Conservation (phyloP, 2,329 filamentous ascomycete species). For the Trichoderma simmonsii region DNA sequence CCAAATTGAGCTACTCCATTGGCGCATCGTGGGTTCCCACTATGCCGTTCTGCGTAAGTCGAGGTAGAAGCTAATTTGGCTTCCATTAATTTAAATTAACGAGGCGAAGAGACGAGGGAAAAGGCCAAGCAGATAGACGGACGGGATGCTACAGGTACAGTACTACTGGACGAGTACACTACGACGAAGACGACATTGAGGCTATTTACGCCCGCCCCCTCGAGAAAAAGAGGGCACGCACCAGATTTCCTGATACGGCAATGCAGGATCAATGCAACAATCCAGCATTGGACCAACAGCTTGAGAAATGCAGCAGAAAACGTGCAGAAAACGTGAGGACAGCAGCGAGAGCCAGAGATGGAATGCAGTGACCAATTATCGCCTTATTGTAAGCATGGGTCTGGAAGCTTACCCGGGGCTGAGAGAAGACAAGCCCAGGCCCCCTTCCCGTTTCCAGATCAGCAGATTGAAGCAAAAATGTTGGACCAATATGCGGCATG, state of each 20-base stretch:
- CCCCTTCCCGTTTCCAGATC: neutral
- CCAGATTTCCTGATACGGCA: neutral
- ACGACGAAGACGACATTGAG: neutral
- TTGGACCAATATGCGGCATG: neutral
- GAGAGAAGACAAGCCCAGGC: neutral
- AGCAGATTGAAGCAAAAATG: neutral
- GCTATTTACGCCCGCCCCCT: neutral
- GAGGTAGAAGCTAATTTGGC: neutral
- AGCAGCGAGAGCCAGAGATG: neutral
- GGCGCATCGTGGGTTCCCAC: neutral
- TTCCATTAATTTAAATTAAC: neutral
- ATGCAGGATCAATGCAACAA: neutral
- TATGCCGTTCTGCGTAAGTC: conserved; percentile 4
- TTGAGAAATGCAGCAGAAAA: neutral
- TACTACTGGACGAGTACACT: neutral
- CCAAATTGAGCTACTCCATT: neutral
- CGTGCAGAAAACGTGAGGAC: neutral
- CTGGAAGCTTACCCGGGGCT: neutral
- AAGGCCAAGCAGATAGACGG: neutral
- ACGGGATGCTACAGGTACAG: neutral
- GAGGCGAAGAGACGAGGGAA: neutral
- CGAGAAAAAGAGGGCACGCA: neutral
- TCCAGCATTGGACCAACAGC: neutral
- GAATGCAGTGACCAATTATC: neutral
- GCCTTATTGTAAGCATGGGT: neutral